Evolutionary conservation across 2,329 filamentous ascomycete genomes (phyloP).

Genomic region (Alternaria gansuensis): DNA sequence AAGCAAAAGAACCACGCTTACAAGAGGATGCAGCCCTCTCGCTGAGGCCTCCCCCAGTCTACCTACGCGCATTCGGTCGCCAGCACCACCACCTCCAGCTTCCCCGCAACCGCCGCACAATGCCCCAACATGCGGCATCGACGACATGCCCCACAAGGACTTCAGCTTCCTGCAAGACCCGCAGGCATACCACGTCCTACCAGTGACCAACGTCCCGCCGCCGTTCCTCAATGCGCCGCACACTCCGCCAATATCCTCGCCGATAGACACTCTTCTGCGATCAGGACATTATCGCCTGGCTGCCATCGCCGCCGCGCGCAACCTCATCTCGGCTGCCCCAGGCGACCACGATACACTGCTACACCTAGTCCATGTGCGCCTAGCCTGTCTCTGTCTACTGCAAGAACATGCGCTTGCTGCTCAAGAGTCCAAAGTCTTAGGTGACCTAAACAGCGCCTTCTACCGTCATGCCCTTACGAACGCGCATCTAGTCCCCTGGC

Average conservation of each 20-base stretch:
- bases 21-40: constrained; percentile 35
- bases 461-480: constrained; percentile 59
- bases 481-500: constrained; percentile 78
- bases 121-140: constrained; percentile 31
- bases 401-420: constrained; percentile 67
- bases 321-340: constrained; percentile 63
- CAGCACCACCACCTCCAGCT: constrained; percentile 30
- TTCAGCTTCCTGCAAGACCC: constrained; percentile 62
- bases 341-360: constrained; percentile 74
- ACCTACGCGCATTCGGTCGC: constrained; percentile 35
- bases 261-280: constrained; percentile 73
- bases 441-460: constrained; percentile 67
- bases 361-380: constrained; percentile 77
- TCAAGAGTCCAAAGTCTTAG: constrained; percentile 69
- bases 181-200: constrained; percentile 72
- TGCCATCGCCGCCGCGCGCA: constrained; percentile 71
- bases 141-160: constrained; percentile 67
- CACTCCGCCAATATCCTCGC: constrained; percentile 66
- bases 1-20: constrained; percentile 17
- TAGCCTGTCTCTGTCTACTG: constrained; percentile 83
- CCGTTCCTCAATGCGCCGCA: constrained; percentile 75
- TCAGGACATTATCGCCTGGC: constrained; percentile 82
- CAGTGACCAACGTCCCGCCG: constrained; percentile 66
- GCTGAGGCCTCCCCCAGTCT: constrained; percentile 25
- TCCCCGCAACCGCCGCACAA: constrained; percentile 34